phyloP scores from a whole-genome alignment of 306 rosid genomes.

The Phaseolus lunatus region DNA sequence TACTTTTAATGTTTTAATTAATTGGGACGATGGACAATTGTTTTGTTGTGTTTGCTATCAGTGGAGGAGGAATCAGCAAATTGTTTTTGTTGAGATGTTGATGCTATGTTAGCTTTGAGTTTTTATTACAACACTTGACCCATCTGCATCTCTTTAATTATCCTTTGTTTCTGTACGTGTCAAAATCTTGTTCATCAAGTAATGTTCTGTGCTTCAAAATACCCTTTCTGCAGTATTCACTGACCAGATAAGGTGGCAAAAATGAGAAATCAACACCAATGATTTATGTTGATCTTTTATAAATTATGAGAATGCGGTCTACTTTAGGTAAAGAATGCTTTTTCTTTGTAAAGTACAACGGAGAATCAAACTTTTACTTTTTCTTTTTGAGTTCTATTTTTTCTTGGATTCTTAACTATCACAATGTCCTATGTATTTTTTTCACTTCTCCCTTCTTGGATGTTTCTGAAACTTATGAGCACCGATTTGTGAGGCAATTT shows the following conservation, averaged over 20 bases:
- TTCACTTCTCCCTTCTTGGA: slow-evolving; percentile 25
- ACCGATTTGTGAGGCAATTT: slow-evolving; percentile 41
- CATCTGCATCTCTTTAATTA: slow-evolving; percentile 31
- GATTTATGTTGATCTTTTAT: slow-evolving; percentile 42
- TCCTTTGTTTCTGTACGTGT: slow-evolving; percentile 29
- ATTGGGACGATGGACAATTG: slow-evolving; percentile 28
- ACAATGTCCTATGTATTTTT: slow-evolving; percentile 31
- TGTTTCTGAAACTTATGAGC: slow-evolving; percentile 50
- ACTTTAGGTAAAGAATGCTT: slow-evolving; percentile 52
- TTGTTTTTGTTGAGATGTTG: slow-evolving; percentile 25
- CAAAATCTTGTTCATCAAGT: slow-evolving; percentile 39
- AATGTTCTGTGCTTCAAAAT: slow-evolving; percentile 37
- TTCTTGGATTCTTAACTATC: slow-evolving; percentile 73
- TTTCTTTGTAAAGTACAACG: slow-evolving; percentile 51
- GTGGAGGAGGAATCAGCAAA: slow-evolving; percentile 37
- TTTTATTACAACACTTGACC: slow-evolving; percentile 43
- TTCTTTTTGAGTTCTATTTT: slow-evolving; percentile 60
- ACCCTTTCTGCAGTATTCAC: slow-evolving; percentile 41
- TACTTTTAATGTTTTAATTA: slow-evolving; percentile 19
- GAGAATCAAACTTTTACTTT: slow-evolving; percentile 65
- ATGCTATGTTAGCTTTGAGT: slow-evolving; percentile 38
- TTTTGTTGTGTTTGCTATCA: slow-evolving; percentile 40
- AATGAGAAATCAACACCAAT: slow-evolving; percentile 46
- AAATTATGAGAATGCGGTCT: slow-evolving; percentile 42
- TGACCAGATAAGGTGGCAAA: slow-evolving; percentile 45